These are phyloP conservation scores for Fusarium irregulare DNA, from an alignment of 2,329 filamentous ascomycete species.

Conservation along the genomic window DNA sequence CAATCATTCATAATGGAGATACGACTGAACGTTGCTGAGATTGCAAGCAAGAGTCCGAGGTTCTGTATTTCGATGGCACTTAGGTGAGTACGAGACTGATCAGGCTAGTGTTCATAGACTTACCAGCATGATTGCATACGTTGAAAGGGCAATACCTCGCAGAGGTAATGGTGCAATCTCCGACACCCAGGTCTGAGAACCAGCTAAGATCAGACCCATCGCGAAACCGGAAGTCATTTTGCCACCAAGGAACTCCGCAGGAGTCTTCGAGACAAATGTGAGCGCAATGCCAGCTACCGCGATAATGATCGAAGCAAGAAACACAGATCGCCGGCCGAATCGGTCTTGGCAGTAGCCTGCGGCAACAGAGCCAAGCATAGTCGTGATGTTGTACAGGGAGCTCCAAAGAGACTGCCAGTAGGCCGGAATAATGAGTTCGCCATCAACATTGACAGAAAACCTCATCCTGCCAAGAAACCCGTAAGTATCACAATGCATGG, in stretches of 20 bases:
- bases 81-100: not conserved
- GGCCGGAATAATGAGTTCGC: conserved; percentile 11
- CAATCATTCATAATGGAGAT: conserved; percentile 12
- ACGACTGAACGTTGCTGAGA: conserved; percentile 11
- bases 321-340: conserved; percentile 8
- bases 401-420: conserved; percentile 22
- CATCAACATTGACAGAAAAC: conserved; percentile 4
- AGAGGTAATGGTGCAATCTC: conserved; percentile 9
- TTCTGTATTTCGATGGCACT: not conserved
- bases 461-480: not conserved
- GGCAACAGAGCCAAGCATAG: conserved; percentile 5
- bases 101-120: not conserved
- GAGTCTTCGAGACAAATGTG: conserved; percentile 3
- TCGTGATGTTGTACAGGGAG: conserved; percentile 2
- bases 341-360: conserved; percentile 9
- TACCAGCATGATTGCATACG: conserved; percentile 11
- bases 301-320: not conserved
- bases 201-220: conserved; percentile 8
- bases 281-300: not conserved
- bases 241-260: conserved; percentile 10
- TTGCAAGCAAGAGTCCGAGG: conserved; percentile 10
- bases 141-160: conserved; percentile 13
- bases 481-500: not conserved
- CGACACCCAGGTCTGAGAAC: conserved; percentile 12
- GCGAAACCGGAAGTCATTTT: conserved; percentile 8